Base-by-base conservation (phyloP, 208 protist genomes). In the Strigomonas oncopelti region DNA sequence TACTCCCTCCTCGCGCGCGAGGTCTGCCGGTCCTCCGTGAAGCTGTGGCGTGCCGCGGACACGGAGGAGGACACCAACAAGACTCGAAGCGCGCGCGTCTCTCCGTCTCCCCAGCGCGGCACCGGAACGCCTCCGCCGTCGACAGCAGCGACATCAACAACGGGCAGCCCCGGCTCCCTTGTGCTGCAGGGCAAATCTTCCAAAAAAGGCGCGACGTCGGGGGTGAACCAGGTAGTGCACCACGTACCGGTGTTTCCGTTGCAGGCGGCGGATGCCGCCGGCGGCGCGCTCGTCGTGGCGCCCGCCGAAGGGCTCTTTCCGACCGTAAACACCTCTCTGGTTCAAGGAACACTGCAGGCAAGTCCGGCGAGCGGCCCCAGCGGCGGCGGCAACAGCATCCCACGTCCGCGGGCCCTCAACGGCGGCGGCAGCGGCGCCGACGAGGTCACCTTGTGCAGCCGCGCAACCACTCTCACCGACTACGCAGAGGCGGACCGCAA, bases 1-100 rank as follows among this genome's bases (percentile, higher is more conserved):
- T 97, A 92, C 69, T 93, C 88, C 16, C 73, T 90, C 25, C 65
- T 96, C 38, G 84, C 88, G 0, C 32, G 75, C 18, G 77, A 94
- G 67, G 58, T 85, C n/a, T 81, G 77, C 65, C 75, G 67, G 42
- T 64, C 65, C 27, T 14, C 51, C 0, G 56, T 87, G 3, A 16
- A 60, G 34, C 70, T 97, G 31, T 97, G 92, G 90, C 60, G 60
- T 11, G 24, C 11, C 34, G 32, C 34, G 20, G 34, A 20, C 4
- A 27, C 34, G 5, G 22, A 2, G 3, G 60, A 64, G 38, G 24
- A 54, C 24, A 38, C 3, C 53, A 64, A 29, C 55, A 55, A 13
- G 16, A 14, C 51, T 25, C 14, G 42, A 14, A 57, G 34, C 34
- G 34, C 34, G 34, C 34, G 34, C 8, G 20, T 46, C 0, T 66